Evolutionary conservation across 2,329 filamentous ascomycete genomes (phyloP).

Genomic region (Aspergillus sp.): DNA sequence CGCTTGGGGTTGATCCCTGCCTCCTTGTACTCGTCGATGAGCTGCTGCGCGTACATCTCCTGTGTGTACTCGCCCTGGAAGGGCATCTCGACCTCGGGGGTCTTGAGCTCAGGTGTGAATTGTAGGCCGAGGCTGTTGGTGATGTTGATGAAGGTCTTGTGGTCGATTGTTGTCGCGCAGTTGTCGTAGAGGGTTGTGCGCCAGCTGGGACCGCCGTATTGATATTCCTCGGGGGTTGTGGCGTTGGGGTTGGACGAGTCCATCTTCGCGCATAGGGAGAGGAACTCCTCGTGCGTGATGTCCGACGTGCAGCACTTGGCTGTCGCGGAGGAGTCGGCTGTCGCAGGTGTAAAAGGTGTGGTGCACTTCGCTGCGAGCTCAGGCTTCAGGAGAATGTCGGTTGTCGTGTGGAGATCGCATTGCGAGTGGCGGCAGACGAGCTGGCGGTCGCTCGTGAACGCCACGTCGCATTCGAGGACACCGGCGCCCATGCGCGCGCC

Average conservation of each 20-base stretch:
- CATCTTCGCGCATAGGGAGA: constrained; percentile 28
- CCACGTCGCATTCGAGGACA: constrained; percentile 27
- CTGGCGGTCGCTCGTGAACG: constrained; percentile 24
- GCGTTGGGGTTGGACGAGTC: constrained; percentile 24
- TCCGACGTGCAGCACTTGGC: constrained; percentile 27
- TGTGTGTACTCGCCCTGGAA: constrained; percentile 27
- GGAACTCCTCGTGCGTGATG: constrained; percentile 27
- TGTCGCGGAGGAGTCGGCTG: constrained; percentile 9
- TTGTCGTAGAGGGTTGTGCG: constrained; percentile 24
- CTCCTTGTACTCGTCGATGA: constrained; percentile 27
- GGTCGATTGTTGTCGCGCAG: constrained; percentile 24
- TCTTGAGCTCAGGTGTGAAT: constrained; percentile 27
- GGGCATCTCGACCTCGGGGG: constrained; percentile 22
- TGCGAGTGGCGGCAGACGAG: constrained; percentile 29
- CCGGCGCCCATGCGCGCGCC: constrained; percentile 28
- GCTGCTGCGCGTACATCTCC: constrained; percentile 26
- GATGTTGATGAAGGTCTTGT: constrained; percentile 25
- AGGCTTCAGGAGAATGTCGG: constrained; percentile 26
- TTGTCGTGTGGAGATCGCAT: constrained; percentile 28
- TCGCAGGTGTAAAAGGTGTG: constrained; percentile 23
- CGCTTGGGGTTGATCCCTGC: constrained; percentile 21
- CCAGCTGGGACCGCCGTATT: constrained; percentile 24
- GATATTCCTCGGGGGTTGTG: constrained; percentile 25
- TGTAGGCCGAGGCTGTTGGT: constrained; percentile 24
- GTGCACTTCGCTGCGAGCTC: constrained; percentile 26